These are phyloP conservation scores for Phytophthora megakarya DNA, from an alignment of 352 stramenopile species.

Conservation along the genomic window DNA sequence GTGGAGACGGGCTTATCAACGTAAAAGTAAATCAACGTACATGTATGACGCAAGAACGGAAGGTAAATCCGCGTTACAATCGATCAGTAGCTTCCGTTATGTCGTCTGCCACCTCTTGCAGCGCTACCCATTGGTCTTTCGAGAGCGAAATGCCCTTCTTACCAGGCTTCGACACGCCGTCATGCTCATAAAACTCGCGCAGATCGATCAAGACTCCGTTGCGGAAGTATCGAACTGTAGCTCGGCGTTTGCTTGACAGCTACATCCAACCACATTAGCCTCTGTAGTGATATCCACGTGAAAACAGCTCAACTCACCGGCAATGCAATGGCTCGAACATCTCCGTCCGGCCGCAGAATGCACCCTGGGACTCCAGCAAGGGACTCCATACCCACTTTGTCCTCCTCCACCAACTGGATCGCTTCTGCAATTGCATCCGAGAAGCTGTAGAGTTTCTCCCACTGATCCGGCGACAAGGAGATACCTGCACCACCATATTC, in stretches of 20 bases:
- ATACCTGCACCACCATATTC: slow-evolving; percentile 40
- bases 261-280: slow-evolving; percentile 27
- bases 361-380: slow-evolving; percentile 37
- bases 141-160: slow-evolving; percentile 83
- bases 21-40: not conserved
- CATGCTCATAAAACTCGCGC: slow-evolving; percentile 75
- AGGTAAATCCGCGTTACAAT: slow-evolving; percentile 18
- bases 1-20: too few species aligned
- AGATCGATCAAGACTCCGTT: slow-evolving; percentile 61
- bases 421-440: slow-evolving; percentile 45
- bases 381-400: slow-evolving; percentile 39
- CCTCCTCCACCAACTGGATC: slow-evolving; percentile 51
- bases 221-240: slow-evolving; percentile 58
- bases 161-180: slow-evolving; percentile 59
- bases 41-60: not conserved
- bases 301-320: slow-evolving; percentile 39
- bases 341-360: slow-evolving; percentile 39
- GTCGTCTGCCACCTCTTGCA: slow-evolving; percentile 41
- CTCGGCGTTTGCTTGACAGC: slow-evolving; percentile 60
- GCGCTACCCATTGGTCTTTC: slow-evolving; percentile 61
- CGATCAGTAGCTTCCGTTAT: slow-evolving; percentile 39
- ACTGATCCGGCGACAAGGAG: slow-evolving; percentile 62
- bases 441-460: slow-evolving; percentile 50
- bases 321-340: slow-evolving; percentile 56
- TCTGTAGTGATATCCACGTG: not conserved